Percentiles rank a stretch among this genome's conserved stretches.
Conservation (phyloP, 306 rosid genomes). For the Ormosia emarginata region DNA sequence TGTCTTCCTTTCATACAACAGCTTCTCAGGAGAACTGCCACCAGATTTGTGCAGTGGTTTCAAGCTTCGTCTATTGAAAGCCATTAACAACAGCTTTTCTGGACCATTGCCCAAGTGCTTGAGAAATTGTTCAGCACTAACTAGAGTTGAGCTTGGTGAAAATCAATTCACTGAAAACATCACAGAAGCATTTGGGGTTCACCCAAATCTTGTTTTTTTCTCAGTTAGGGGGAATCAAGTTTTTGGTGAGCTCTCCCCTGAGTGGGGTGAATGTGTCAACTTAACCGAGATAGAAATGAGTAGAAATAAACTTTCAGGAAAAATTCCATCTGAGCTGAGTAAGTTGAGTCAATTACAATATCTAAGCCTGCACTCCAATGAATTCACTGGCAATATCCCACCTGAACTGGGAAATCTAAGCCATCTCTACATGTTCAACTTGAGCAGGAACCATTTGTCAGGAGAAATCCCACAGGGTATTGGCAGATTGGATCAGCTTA, state of each 20-base stretch:
- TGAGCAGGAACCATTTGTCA: slow-evolving; percentile 50
- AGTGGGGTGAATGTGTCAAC: slow-evolving; percentile 48
- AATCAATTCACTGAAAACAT: slow-evolving; percentile 57
- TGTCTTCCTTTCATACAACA: slow-evolving; percentile 54
- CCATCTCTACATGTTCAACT: slow-evolving; percentile 36
- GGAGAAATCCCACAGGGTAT: slow-evolving; percentile 38
- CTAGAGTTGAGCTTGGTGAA: slow-evolving; percentile 46
- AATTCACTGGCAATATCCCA: slow-evolving; percentile 47
- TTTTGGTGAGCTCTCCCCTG: slow-evolving; percentile 46
- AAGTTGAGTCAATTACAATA: slow-evolving; percentile 20
- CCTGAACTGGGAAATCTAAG: slow-evolving; percentile 41
- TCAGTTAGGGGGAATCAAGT: slow-evolving; percentile 37
- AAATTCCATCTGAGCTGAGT: slow-evolving; percentile 47
- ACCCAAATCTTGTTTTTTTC: slow-evolving; percentile 28
- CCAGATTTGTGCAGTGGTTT: slow-evolving; percentile 44
- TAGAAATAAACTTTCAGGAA: slow-evolving; percentile 52
- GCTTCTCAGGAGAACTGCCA: slow-evolving; percentile 65
- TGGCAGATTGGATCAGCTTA: slow-evolving; percentile 23
- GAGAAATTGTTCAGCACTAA: slow-evolving; percentile 46
- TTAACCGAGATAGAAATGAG: slow-evolving; percentile 41
- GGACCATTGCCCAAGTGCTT: slow-evolving; percentile 60
- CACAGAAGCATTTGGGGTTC: slow-evolving; percentile 40
- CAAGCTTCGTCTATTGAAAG: slow-evolving; percentile 1
- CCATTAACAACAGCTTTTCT: slow-evolving; percentile 41
- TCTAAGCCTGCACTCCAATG: slow-evolving; percentile 35